Evolutionary conservation across 2,329 filamentous ascomycete genomes (phyloP).

Genomic region (Bipolaris oryzae): DNA sequence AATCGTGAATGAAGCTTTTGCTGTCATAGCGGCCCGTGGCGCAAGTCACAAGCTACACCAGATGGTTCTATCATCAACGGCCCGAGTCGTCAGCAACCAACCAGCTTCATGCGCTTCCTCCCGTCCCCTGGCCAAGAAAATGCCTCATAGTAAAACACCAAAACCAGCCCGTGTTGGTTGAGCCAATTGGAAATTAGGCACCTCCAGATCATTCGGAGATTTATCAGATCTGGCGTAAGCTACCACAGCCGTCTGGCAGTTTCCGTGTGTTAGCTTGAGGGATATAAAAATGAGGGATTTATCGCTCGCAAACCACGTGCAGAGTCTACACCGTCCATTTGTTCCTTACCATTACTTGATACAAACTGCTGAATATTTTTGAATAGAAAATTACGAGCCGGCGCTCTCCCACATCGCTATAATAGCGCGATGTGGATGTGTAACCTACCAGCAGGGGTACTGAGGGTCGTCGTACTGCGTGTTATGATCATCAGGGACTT

Average conservation of each 20-base stretch:
- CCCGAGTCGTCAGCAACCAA: neutral
- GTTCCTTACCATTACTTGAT: too few species aligned
- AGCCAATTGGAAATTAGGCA: neutral
- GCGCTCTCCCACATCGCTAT: too few species aligned
- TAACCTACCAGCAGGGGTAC: too few species aligned
- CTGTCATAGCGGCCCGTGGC: neutral
- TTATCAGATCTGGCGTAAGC: neutral
- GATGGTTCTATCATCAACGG: neutral
- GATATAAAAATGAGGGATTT: slow-evolving; percentile 1
- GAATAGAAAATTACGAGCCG: too few species aligned
- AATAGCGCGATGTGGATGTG: too few species aligned
- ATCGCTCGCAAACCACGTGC: neutral
- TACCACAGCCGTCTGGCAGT: neutral
- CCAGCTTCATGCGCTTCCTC: neutral
- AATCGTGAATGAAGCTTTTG: neutral
- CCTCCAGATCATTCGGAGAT: neutral
- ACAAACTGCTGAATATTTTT: too few species aligned
- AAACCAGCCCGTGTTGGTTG: neutral
- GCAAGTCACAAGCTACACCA: neutral
- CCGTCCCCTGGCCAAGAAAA: neutral
- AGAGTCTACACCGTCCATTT: too few species aligned
- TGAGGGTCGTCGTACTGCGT: too few species aligned
- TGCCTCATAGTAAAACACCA: neutral
- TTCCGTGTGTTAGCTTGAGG: neutral
- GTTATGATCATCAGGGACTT: too few species aligned